phyloP scores from a whole-genome alignment of 2,329 filamentous ascomycete genomes.

The Dactylellina leptospora region DNA sequence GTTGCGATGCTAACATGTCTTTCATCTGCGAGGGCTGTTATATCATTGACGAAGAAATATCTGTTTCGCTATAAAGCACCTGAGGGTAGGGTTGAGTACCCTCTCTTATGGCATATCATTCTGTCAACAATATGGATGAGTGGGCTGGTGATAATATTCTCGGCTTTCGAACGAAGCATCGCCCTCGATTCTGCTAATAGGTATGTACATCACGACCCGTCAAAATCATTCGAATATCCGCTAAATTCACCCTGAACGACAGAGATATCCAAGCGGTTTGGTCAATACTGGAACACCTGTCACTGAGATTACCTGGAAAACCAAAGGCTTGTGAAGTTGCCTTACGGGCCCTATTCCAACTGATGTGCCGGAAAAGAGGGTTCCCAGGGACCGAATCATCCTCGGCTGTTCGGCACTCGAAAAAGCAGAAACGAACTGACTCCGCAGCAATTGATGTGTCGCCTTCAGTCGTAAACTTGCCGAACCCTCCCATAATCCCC shows the following conservation, averaged over 20 bases:
- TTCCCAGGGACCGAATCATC: not conserved
- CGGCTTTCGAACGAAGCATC: constrained; percentile 28
- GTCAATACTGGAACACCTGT: constrained; percentile 32
- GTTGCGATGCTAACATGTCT: constrained; percentile 66
- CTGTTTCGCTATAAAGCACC: constrained; percentile 51
- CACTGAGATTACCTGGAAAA: constrained; percentile 33
- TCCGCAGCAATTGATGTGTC: not conserved
- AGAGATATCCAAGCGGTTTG: constrained; percentile 41
- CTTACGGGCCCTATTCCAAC: constrained; percentile 28
- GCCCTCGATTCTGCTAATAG: constrained; percentile 36
- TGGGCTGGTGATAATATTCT: constrained; percentile 39
- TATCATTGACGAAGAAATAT: constrained; percentile 61
- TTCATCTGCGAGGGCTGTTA: constrained; percentile 64
- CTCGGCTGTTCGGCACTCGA: not conserved
- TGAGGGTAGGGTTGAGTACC: constrained; percentile 18
- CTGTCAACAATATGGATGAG: constrained; percentile 46
- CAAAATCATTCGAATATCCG: too few species aligned
- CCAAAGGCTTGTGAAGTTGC: constrained; percentile 47
- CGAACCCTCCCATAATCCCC: not conserved
- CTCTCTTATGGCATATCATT: constrained; percentile 36
- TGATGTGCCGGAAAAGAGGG: constrained; percentile 34
- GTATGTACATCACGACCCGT: too few species aligned
- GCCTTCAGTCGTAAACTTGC: not conserved
- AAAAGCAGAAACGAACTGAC: constrained; percentile 16
- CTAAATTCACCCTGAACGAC: not conserved